Conservation (phyloP, 1,139 yeast genomes). For the Kurtzmaniella natalensis region DNA sequence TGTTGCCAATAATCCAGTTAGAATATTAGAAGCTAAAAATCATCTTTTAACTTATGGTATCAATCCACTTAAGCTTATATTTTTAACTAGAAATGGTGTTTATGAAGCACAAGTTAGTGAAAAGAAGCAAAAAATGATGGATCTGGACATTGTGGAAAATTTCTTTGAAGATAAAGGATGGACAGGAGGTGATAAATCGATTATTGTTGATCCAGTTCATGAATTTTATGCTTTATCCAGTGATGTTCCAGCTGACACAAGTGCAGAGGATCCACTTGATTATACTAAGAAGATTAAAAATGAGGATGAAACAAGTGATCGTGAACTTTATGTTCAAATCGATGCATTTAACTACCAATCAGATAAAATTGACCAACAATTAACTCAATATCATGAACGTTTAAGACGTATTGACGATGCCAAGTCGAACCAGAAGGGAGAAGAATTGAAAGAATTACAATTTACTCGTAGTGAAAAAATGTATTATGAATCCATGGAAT, state of each 20-base stretch:
- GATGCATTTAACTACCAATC: slow-evolving; percentile 15
- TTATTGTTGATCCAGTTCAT: slow-evolving; percentile 16
- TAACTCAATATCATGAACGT: slow-evolving; percentile 10
- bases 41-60: slow-evolving; percentile 24
- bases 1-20: slow-evolving; percentile 22
- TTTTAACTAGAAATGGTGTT: slow-evolving; percentile 23
- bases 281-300: slow-evolving; percentile 2
- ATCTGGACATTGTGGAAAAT: slow-evolving; percentile 21
- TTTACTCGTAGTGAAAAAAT: slow-evolving; percentile 17
- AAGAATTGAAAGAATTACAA: slow-evolving; percentile 9
- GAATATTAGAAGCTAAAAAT: slow-evolving; percentile 26
- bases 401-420: slow-evolving; percentile 2
- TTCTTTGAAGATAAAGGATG: slow-evolving; percentile 15
- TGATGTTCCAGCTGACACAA: slow-evolving; percentile 9
- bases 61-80: slow-evolving; percentile 21
- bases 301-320: slow-evolving; percentile 8
- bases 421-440: slow-evolving; percentile 4
- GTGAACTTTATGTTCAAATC: slow-evolving; percentile 12
- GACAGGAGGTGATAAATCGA: slow-evolving; percentile 9
- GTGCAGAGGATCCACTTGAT: slow-evolving; percentile 6
- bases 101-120: slow-evolving; percentile 24
- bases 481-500: slow-evolving; percentile 23
- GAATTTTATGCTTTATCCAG: slow-evolving; percentile 15
- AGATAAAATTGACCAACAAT: slow-evolving; percentile 12
- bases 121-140: slow-evolving; percentile 19